Conservation (phyloP, 164 flowering plant species). For the Aristolochia californica region DNA sequence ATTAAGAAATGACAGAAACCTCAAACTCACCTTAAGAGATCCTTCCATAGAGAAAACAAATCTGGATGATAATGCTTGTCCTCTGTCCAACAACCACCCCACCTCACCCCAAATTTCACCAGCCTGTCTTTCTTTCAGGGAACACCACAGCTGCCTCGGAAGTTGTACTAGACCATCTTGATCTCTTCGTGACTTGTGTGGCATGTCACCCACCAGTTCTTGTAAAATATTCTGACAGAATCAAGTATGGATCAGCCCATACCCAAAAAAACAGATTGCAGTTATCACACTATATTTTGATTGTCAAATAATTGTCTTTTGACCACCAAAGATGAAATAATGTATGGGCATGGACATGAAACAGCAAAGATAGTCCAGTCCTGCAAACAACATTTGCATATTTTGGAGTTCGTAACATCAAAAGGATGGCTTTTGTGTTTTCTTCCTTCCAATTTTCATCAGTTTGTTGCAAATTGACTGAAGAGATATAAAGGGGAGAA, state of each 20-base stretch:
- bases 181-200: slow-evolving; percentile 30
- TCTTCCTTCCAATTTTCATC: neutral
- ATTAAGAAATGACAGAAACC: too few species aligned
- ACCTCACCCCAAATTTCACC: slow-evolving; percentile 47
- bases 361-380: too few species aligned
- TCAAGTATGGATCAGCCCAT: neutral
- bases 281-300: too few species aligned
- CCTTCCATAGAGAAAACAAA: slow-evolving; percentile 45
- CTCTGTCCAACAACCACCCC: slow-evolving; percentile 68
- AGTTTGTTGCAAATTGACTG: neutral
- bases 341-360: too few species aligned
- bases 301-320: too few species aligned
- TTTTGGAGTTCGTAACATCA: too few species aligned
- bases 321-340: too few species aligned
- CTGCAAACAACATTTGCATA: too few species aligned
- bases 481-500: slow-evolving; percentile 3
- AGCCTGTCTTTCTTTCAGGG: slow-evolving; percentile 31
- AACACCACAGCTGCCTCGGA: slow-evolving; percentile 81
- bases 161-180: slow-evolving; percentile 39
- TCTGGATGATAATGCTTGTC: slow-evolving; percentile 56
- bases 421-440: too few species aligned
- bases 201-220: slow-evolving; percentile 31
- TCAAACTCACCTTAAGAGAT: slow-evolving; percentile 52
- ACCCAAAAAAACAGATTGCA: neutral
- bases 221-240: slow-evolving; percentile 28